Conservation (phyloP, 176 grass and related monocot species). For the Coix lacrymajobi region DNA sequence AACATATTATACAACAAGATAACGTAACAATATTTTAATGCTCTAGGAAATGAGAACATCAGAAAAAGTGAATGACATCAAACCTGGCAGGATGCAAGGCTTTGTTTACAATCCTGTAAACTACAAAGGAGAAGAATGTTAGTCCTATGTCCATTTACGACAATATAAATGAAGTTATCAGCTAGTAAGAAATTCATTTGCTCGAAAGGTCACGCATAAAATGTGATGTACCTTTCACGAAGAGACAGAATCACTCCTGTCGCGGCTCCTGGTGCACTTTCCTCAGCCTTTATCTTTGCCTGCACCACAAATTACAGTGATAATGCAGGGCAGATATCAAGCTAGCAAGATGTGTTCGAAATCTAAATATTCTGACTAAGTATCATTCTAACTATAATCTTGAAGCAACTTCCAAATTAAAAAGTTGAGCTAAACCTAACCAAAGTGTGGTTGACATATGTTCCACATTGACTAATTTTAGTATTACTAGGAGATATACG, state of each 20-base stretch:
- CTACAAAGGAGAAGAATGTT: constrained; percentile 39
- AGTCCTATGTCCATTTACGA: constrained; percentile 5
- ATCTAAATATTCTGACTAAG: background rate
- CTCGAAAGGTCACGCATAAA: constrained; percentile 15
- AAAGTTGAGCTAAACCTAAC: background rate
- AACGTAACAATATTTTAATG: background rate
- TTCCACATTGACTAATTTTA: background rate
- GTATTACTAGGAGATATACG: background rate
- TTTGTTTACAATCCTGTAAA: constrained; percentile 93
- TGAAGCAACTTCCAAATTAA: background rate
- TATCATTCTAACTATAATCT: background rate
- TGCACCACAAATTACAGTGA: constrained; percentile 25
- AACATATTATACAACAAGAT: background rate
- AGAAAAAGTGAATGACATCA: background rate
- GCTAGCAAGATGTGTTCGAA: background rate
- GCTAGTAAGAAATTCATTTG: background rate
- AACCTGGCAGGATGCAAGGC: constrained; percentile 81
- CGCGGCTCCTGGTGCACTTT: constrained; percentile 85
- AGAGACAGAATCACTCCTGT: constrained; percentile 99
- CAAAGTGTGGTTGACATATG: background rate
- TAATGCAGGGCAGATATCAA: background rate
- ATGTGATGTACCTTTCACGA: constrained; percentile 63
- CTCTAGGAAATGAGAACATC: constrained; percentile 10
- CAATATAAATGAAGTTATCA: background rate
- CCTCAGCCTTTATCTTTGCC: constrained; percentile 79